Evolutionary conservation across 2,329 filamentous ascomycete species (phyloP).

Genomic region (Pyrenophora seminiperda): DNA sequence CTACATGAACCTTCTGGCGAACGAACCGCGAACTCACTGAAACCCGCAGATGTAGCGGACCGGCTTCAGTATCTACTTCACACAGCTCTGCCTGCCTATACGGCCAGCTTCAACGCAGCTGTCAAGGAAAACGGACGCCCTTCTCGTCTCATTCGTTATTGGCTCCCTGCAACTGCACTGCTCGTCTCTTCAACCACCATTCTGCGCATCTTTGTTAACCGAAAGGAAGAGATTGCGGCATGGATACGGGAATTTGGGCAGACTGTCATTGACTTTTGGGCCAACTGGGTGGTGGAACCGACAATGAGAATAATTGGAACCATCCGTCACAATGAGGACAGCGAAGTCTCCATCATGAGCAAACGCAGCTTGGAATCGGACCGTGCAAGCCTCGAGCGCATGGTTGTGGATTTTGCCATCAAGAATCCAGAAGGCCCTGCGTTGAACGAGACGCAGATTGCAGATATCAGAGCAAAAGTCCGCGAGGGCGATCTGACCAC

Average conservation of each 20-base stretch:
- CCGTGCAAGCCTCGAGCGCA: slow-evolving; percentile 87
- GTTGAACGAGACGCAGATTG: slow-evolving; percentile 71
- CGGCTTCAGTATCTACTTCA: slow-evolving; percentile 73
- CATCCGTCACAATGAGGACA: slow-evolving; percentile 88
- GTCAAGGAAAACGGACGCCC: slow-evolving; percentile 75
- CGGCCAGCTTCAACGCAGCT: slow-evolving; percentile 59
- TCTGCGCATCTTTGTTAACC: slow-evolving; percentile 76
- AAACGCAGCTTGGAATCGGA: slow-evolving; percentile 89
- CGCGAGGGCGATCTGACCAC: slow-evolving; percentile 91
- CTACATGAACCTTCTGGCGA: slow-evolving; percentile 47
- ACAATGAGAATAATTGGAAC: slow-evolving; percentile 82
- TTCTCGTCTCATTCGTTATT: slow-evolving; percentile 77
- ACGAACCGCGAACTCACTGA: slow-evolving; percentile 42
- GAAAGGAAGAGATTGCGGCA: slow-evolving; percentile 74
- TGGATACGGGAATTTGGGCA: slow-evolving; percentile 81
- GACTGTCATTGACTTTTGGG: slow-evolving; percentile 88
- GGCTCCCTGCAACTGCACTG: slow-evolving; percentile 75
- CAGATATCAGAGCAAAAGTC: slow-evolving; percentile 77
- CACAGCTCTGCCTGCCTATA: slow-evolving; percentile 70
- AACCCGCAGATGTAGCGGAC: slow-evolving; percentile 64
- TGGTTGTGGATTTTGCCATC: slow-evolving; percentile 94
- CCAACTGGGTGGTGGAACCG: slow-evolving; percentile 94
- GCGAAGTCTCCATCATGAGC: slow-evolving; percentile 96
- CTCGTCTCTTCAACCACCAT: slow-evolving; percentile 82
- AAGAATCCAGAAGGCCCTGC: slow-evolving; percentile 73